phyloP scores from a whole-genome alignment of 2,329 filamentous ascomycete species.

The Teratosphaeriaceae sp. region DNA sequence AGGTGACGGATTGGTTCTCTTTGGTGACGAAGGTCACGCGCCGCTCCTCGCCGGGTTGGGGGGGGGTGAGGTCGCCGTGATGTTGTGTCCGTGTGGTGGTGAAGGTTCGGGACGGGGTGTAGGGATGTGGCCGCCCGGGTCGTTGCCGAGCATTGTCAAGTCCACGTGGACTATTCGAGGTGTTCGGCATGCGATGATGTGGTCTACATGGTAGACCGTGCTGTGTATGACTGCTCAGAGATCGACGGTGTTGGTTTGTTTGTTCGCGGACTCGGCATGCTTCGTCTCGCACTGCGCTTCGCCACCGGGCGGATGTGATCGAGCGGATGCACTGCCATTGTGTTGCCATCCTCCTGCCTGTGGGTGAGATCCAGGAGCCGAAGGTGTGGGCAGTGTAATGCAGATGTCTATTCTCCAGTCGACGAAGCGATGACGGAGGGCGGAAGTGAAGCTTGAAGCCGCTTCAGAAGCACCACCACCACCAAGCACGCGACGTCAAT shows the following conservation, averaged over 20 bases:
- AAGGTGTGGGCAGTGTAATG: too few species aligned
- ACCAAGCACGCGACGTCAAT: not conserved
- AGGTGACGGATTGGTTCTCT: conserved; percentile 66
- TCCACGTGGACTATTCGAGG: too few species aligned
- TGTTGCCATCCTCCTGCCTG: too few species aligned
- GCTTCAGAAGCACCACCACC: not conserved
- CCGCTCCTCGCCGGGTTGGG: conserved; percentile 86
- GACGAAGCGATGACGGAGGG: not conserved
- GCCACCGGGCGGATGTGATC: not conserved
- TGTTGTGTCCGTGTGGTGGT: not conserved
- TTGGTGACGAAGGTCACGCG: conserved; percentile 93
- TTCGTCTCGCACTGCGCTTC: not conserved
- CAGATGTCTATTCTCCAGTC: too few species aligned
- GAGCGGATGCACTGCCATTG: conserved; percentile 1
- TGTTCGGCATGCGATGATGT: too few species aligned
- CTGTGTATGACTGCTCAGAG: not conserved
- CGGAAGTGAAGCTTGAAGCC: conserved; percentile 2
- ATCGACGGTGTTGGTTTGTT: not conserved
- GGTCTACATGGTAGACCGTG: too few species aligned
- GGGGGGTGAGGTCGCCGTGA: conserved; percentile 72
- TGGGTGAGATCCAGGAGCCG: too few species aligned
- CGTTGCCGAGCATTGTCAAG: too few species aligned
- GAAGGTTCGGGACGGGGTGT: conserved; percentile 1
- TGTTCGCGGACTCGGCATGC: not conserved
- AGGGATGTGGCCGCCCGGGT: not conserved